Percentiles rank a stretch among this genome's conserved stretches.
phyloP scores from a whole-genome alignment of 371 early-diverging fungal species.

The Mucor irregularis region DNA sequence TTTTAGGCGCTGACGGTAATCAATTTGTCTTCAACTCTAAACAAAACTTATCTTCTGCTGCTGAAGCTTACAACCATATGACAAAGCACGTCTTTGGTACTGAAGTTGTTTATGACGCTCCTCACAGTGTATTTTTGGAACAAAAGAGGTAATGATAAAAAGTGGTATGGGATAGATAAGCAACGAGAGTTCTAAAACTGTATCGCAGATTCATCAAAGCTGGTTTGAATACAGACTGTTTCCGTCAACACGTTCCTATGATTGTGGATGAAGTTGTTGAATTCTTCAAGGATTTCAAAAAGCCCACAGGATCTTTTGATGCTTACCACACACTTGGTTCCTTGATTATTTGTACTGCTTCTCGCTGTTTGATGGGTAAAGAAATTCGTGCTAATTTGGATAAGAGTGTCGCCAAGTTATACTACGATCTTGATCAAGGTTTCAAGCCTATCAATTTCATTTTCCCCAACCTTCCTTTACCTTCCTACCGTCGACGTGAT shows the following conservation, averaged over 20 bases:
- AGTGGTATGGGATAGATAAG: background rate
- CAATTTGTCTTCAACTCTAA: constrained; percentile 95
- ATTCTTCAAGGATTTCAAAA: constrained; percentile 62
- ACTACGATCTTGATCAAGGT: constrained; percentile 94
- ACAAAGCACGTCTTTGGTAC: constrained; percentile 95
- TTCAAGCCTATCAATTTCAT: constrained; percentile 94
- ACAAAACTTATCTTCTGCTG: constrained; percentile 86
- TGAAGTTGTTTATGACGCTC: constrained; percentile 96
- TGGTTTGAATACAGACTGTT: constrained; percentile 83
- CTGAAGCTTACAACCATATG: constrained; percentile 91
- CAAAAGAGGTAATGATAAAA: constrained; percentile 94
- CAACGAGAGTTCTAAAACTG: background rate
- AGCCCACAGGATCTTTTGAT: constrained; percentile 55
- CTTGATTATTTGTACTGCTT: constrained; percentile 93
- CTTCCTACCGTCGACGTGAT: constrained; percentile 76
- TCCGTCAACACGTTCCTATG: constrained; percentile 87
- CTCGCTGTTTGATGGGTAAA: constrained; percentile 91
- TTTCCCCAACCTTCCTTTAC: constrained; percentile 50
- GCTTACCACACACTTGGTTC: constrained; percentile 84
- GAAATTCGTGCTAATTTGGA: constrained; percentile 88
- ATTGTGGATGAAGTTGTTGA: constrained; percentile 80
- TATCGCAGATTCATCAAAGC: constrained; percentile 84
- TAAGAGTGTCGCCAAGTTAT: constrained; percentile 75
- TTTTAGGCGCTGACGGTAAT: constrained; percentile 92
- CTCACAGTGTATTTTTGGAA: constrained; percentile 92